Base-by-base conservation (phyloP, 2,329 filamentous ascomycete genomes). In the Aureobasidium sp. region DNA sequence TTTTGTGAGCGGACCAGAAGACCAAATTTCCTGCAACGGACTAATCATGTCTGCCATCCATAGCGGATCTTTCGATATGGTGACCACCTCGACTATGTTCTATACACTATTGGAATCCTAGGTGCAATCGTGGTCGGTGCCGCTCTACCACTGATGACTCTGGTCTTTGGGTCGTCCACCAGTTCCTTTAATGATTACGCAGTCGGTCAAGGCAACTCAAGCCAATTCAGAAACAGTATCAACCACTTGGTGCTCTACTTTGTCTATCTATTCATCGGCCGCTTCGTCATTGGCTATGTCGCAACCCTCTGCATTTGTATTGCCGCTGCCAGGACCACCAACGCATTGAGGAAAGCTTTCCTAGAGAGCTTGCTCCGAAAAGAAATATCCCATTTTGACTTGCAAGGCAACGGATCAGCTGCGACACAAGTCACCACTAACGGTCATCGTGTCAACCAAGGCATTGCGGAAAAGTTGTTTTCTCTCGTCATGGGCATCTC, bases 381-480 rank as follows among this genome's bases (percentile, higher is more conserved):
- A 67, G 84, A 87, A 62, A 79, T 84, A 0, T 75, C 82, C n/a
- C 87, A 83, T 69, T 87, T 87, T 68, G 86, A 88, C 66, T 78
- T 78, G 16, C 76, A 86, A 11, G 80, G 83, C 54, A 79, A 84
- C 0, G 86, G 85, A 15, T 83, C 88, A 69, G 81, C 88, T 10
- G 80, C 83, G 1, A 82, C 83, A 13, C 78, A 86, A n/a, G 79
- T 90, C 47, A 85, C 85, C 67, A 78, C 79, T 57, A 86, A 53
- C 66, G 85, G 89, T 39, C 81, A 86, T 63, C 81, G 82, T 1
- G 83, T 90, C 59, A 86, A 87, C 67, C 80, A 81, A 0, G 87
- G 87, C n/a, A 88, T 86, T 0, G 86, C 83, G 1, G 87, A 89
- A 71, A 90, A 90, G 70, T 85, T 88, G n/a, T 86, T 86, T 55